These are phyloP conservation scores for Fusarium continuum DNA, from an alignment of 2,329 filamentous ascomycete genomes.

Conservation along the genomic window DNA sequence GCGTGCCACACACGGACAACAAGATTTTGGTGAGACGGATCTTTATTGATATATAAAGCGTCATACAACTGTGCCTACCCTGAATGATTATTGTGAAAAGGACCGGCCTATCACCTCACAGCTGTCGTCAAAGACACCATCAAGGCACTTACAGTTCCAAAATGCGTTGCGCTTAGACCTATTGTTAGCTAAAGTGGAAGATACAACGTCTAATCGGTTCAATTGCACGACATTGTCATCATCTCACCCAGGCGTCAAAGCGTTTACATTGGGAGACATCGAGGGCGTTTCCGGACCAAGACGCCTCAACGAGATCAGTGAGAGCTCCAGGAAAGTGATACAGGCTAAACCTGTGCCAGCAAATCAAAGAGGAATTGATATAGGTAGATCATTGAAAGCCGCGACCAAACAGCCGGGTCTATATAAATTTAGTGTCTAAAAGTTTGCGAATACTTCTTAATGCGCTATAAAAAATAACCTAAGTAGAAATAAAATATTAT, in stretches of 20 bases:
- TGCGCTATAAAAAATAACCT: too few relatives aligned
- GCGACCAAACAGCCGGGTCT: not conserved
- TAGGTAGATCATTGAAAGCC: not conserved
- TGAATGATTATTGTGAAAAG: not conserved
- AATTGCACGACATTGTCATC: not conserved
- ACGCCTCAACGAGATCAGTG: not conserved
- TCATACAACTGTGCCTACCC: too few relatives aligned
- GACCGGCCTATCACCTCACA: not conserved
- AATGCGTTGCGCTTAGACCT: not conserved
- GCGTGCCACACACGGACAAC: not conserved
- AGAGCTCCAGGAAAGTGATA: not conserved
- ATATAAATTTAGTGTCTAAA: too few relatives aligned
- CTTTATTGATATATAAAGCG: too few relatives aligned
- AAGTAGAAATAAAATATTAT: too few relatives aligned
- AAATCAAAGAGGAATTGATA: not conserved
- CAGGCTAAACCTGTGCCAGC: not conserved
- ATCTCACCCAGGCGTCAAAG: not conserved
- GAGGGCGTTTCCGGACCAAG: not conserved
- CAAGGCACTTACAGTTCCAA: not conserved
- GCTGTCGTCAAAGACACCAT: conserved; percentile 3
- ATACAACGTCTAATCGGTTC: not conserved
- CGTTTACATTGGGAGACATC: not conserved
- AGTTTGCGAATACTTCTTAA: too few relatives aligned
- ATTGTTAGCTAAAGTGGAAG: conserved; percentile 20
- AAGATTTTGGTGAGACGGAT: not conserved